Evolutionary conservation across 306 rosid genomes (phyloP).

Genomic region (Acacia melanoxylon): DNA sequence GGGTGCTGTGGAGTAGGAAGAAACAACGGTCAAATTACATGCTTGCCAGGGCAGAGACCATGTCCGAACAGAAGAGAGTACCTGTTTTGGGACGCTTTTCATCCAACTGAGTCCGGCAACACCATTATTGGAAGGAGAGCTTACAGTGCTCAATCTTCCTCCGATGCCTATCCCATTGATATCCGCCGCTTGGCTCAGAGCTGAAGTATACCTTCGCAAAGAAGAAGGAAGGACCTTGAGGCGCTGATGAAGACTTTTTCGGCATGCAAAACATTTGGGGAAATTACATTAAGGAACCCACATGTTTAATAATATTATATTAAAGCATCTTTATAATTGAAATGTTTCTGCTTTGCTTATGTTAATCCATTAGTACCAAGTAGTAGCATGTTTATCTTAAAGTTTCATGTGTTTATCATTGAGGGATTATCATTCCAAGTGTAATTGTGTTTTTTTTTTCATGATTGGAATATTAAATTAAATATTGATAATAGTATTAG

Average conservation of each 20-base stretch:
- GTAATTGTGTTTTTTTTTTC: background rate
- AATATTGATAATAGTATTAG: background rate
- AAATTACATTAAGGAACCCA: background rate
- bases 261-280: background rate
- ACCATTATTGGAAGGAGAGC: constrained; percentile 59
- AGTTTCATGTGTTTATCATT: background rate
- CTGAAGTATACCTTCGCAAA: constrained; percentile 2
- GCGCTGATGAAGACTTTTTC: background rate
- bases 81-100: constrained; percentile 94
- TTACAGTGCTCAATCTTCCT: constrained; percentile 67
- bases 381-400: background rate
- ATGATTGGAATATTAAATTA: background rate
- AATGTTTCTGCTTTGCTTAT: background rate
- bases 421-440: background rate
- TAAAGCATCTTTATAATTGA: background rate
- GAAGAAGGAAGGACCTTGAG: background rate
- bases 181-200: constrained; percentile 64
- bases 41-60: constrained; percentile 79
- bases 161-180: constrained; percentile 81
- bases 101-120: constrained; percentile 82
- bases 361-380: background rate
- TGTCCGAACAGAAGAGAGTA: constrained; percentile 66
- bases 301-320: background rate
- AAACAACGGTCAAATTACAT: constrained; percentile 93
- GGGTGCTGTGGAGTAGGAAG: constrained; percentile 96